A percentile compares a stretch with the other conserved stretches of the same genome.
These are phyloP conservation scores for Monosporascus sp. DNA, from an alignment of 2,329 filamentous ascomycete genomes.

Conservation along the genomic window DNA sequence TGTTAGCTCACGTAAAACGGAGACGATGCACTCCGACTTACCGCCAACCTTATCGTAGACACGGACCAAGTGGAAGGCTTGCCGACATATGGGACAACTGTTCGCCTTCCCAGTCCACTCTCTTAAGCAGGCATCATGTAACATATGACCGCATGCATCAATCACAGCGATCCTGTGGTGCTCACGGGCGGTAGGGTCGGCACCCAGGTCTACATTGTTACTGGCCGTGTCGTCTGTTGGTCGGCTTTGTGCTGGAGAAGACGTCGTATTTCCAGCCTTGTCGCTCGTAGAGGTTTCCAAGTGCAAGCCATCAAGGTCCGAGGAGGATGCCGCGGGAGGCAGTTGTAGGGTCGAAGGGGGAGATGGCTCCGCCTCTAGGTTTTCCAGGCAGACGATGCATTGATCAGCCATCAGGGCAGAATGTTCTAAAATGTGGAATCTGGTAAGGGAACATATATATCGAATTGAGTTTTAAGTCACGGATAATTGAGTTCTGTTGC, in stretches of 20 bases:
- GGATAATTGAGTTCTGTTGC: constrained; percentile 32
- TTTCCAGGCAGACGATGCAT: constrained; percentile 67
- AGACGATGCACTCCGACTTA: constrained; percentile 41
- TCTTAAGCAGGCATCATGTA: constrained; percentile 88
- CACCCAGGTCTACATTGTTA: constrained; percentile 16
- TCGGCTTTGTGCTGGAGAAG: too few relatives aligned
- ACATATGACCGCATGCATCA: constrained; percentile 78
- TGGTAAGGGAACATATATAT: constrained; percentile 31
- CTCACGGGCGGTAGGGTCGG: constrained; percentile 19
- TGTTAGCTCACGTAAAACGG: constrained; percentile 15
- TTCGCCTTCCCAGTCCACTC: constrained; percentile 97
- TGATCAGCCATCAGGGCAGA: constrained; percentile 51
- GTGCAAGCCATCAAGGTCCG: not conserved
- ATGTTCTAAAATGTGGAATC: constrained; percentile 25
- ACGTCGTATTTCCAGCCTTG: not conserved
- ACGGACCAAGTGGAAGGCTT: constrained; percentile 84
- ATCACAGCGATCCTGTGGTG: constrained; percentile 52
- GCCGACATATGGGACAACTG: constrained; percentile 94
- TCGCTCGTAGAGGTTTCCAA: constrained; percentile 5
- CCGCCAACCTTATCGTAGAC: constrained; percentile 76
- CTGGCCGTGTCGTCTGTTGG: constrained; percentile 20
- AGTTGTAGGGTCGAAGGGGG: constrained; percentile 18
- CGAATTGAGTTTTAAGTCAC: constrained; percentile 36
- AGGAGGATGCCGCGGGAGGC: constrained; percentile 11
- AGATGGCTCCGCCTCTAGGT: constrained; percentile 36